Percentiles rank a stretch among this genome's conserved stretches.
Conservation (phyloP, 2,329 filamentous ascomycete genomes). For the Arthrocladium fulminans region DNA sequence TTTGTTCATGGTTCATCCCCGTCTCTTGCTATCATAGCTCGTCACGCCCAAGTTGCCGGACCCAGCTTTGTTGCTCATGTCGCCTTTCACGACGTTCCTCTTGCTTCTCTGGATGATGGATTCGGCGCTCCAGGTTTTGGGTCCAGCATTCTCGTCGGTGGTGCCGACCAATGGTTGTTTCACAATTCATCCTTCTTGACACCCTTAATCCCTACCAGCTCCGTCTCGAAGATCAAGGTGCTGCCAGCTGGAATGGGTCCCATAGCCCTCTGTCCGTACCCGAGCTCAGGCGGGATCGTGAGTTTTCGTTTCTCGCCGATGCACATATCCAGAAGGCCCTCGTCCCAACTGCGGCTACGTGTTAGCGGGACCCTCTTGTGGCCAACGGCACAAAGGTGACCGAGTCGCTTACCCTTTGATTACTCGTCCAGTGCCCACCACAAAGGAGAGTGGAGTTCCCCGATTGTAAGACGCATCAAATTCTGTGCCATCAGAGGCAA, state of each 20-base stretch:
- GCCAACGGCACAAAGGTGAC: neutral
- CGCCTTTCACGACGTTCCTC: too few relatives aligned
- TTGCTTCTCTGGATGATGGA: too few relatives aligned
- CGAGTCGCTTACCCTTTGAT: conserved; percentile 74
- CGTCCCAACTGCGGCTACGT: conserved; percentile 62
- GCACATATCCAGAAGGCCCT: conserved; percentile 88
- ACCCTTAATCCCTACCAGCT: conserved; percentile 74
- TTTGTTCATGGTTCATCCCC: too few relatives aligned
- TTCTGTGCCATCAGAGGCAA: conserved; percentile 61
- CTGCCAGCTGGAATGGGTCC: conserved; percentile 77
- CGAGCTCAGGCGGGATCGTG: conserved; percentile 79
- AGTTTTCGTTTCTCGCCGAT: conserved; percentile 85
- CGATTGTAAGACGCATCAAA: conserved; percentile 83
- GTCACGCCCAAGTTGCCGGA: too few relatives aligned
- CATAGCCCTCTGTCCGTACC: conserved; percentile 66
- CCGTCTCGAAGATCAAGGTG: conserved; percentile 86
- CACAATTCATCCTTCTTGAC: conserved; percentile 37
- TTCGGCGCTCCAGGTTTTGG: too few relatives aligned
- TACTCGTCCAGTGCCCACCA: conserved; percentile 69
- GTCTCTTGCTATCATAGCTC: too few relatives aligned
- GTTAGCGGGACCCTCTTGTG: conserved; percentile 5
- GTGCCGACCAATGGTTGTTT: too few relatives aligned
- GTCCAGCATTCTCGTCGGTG: too few relatives aligned
- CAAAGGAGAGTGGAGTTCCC: conserved; percentile 66
- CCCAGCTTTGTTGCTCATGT: too few relatives aligned